Conservation (phyloP, 495 filamentous ascomycete genomes). For the Aspergillus carlsbadensis region DNA sequence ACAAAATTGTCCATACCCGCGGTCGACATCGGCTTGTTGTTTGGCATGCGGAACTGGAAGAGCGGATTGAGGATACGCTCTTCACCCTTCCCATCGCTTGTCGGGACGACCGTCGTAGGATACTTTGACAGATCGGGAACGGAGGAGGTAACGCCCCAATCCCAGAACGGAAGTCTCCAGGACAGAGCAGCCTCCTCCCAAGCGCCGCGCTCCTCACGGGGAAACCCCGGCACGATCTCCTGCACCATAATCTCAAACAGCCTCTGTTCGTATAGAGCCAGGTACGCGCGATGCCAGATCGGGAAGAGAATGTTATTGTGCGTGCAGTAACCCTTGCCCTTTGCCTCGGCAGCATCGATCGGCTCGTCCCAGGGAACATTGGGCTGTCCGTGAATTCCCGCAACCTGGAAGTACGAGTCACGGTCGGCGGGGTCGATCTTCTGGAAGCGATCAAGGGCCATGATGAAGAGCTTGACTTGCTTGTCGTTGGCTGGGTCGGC, state of each 20-base stretch:
- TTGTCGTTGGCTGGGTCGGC: background rate
- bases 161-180: background rate
- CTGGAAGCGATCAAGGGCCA: background rate
- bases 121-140: background rate
- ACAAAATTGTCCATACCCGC: background rate
- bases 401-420: background rate
- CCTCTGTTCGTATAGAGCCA: background rate
- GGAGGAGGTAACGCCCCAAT: background rate
- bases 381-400: background rate
- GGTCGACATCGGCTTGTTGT: background rate
- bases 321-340: background rate
- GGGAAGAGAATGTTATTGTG: background rate
- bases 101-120: background rate
- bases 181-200: background rate
- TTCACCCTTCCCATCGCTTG: background rate
- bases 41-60: background rate
- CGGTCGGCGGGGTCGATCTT: background rate
- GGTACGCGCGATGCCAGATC: background rate
- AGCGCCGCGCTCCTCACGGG: background rate
- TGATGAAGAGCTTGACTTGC: background rate
- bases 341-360: background rate
- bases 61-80: background rate
- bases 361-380: slow-evolving; percentile 1
- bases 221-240: background rate
- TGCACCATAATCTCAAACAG: background rate